phyloP scores from a whole-genome alignment of 2,329 filamentous ascomycete species.

The Aschersonia sp. region DNA sequence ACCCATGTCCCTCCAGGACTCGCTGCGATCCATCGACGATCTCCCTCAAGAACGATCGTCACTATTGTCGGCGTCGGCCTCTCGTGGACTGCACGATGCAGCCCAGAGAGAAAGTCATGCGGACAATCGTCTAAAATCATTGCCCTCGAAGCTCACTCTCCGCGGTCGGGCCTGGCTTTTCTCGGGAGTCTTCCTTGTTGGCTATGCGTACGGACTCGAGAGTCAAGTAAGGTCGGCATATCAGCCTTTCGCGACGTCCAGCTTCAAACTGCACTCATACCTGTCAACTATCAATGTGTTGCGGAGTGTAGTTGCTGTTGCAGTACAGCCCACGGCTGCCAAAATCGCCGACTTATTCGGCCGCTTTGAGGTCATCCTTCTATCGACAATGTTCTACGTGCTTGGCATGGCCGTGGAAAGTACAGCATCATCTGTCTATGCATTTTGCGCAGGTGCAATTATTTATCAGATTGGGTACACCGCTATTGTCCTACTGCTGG shows the following conservation, averaged over 20 bases:
- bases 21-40: no score
- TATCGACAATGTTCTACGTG: slow-evolving; percentile 42
- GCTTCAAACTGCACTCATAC: slow-evolving; percentile 36
- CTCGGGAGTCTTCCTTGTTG: slow-evolving; percentile 40
- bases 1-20: no score
- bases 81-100: no score
- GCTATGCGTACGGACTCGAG: slow-evolving; percentile 46
- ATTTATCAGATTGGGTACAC: slow-evolving; percentile 47
- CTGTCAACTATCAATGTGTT: slow-evolving; percentile 44
- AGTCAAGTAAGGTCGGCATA: slow-evolving; percentile 35
- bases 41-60: no score
- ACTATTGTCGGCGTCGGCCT: no score
- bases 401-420: slow-evolving; percentile 39
- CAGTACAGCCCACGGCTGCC: slow-evolving; percentile 41
- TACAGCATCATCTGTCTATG: slow-evolving; percentile 27
- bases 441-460: slow-evolving; percentile 38
- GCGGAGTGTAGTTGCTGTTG: slow-evolving; percentile 43
- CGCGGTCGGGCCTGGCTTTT: slow-evolving; percentile 37
- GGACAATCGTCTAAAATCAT: not conserved
- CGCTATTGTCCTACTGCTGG: slow-evolving; percentile 38
- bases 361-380: slow-evolving; percentile 39
- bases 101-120: no score
- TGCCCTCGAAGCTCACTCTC: slow-evolving; percentile 23
- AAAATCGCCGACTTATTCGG: slow-evolving; percentile 51
- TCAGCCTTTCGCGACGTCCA: slow-evolving; percentile 38